These are phyloP conservation scores for Juncus inflexus DNA, from an alignment of 176 grass and related monocot genomes.

Conservation along the genomic window DNA sequence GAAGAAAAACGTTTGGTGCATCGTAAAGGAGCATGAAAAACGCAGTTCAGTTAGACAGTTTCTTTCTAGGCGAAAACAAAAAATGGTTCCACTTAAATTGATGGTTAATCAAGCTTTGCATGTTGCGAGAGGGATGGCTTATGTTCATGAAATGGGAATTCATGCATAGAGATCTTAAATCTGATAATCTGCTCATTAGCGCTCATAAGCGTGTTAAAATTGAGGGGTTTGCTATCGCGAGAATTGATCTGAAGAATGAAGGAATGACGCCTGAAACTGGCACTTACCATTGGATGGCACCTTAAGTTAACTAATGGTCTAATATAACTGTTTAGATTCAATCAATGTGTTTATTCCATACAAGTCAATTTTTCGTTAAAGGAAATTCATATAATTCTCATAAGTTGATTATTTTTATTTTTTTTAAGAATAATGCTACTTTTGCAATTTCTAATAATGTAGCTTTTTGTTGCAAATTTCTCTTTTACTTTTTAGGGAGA, in stretches of 20 bases:
- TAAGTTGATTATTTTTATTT: too few relatives aligned
- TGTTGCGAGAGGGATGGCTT: constrained; percentile 69
- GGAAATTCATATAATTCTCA: too few relatives aligned
- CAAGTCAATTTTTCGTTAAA: too few relatives aligned
- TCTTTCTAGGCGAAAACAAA: constrained; percentile 52
- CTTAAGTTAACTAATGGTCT: constrained; percentile 36
- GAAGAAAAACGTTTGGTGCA: constrained; percentile 77
- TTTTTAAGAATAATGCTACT: too few relatives aligned
- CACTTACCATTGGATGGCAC: constrained; percentile 91
- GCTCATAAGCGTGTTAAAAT: constrained; percentile 74
- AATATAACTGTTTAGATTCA: too few relatives aligned
- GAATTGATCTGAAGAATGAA: constrained; percentile 73
- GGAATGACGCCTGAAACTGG: constrained; percentile 93
- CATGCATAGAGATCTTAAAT: constrained; percentile 76
- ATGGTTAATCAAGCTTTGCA: constrained; percentile 64
- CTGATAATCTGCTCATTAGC: constrained; percentile 68
- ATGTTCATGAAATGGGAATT: constrained; percentile 67
- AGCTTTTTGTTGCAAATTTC: too few relatives aligned
- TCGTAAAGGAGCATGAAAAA: constrained; percentile 73
- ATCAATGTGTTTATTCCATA: too few relatives aligned
- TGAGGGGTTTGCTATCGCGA: constrained; percentile 72
- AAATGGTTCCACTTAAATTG: constrained; percentile 61
- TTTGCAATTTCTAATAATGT: too few relatives aligned
- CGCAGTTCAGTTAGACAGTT: constrained; percentile 72
- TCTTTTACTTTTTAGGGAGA: too few relatives aligned